Evolutionary conservation across 2,329 filamentous ascomycete species (phyloP).

Genomic region (Blumeria hordei): DNA sequence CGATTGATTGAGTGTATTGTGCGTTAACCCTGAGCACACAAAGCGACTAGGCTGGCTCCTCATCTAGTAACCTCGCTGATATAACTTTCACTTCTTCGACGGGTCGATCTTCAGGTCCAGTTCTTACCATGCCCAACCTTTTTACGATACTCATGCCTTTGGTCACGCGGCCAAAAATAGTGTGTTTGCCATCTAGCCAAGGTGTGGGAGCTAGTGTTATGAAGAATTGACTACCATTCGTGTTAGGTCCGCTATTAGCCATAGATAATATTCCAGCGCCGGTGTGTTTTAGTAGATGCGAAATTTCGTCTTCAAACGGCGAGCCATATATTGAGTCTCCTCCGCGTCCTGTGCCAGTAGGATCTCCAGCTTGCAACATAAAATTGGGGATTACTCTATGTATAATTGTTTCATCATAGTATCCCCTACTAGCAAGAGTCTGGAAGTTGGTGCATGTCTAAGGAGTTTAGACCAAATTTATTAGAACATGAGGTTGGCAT

Average conservation of each 20-base stretch:
- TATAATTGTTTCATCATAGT: slow-evolving; percentile 71
- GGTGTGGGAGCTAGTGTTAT: slow-evolving; percentile 83
- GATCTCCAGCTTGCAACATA: slow-evolving; percentile 91
- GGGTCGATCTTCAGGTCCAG: slow-evolving; percentile 57
- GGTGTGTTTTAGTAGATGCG: slow-evolving; percentile 57
- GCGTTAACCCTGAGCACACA: too few relatives aligned
- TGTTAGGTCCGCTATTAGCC: slow-evolving; percentile 84
- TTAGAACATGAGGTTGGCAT: neutral
- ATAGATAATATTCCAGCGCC: slow-evolving; percentile 86
- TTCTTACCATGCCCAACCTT: slow-evolving; percentile 72
- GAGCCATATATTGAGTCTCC: slow-evolving; percentile 78
- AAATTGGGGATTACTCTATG: slow-evolving; percentile 91
- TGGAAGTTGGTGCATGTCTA: slow-evolving; percentile 70
- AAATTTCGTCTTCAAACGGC: slow-evolving; percentile 85
- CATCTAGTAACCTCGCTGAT: slow-evolving; percentile 44
- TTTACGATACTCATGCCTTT: slow-evolving; percentile 62
- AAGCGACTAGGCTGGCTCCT: slow-evolving; percentile 16
- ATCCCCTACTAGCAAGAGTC: slow-evolving; percentile 55
- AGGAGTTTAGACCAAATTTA: neutral
- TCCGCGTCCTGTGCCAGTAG: slow-evolving; percentile 77
- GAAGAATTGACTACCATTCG: slow-evolving; percentile 91
- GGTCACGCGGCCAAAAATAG: slow-evolving; percentile 83
- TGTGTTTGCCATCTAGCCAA: slow-evolving; percentile 93
- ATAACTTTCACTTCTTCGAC: slow-evolving; percentile 62
- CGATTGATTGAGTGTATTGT: too few relatives aligned